Conservation (phyloP, 305 asterid genomes). For the Plantago rigida region DNA sequence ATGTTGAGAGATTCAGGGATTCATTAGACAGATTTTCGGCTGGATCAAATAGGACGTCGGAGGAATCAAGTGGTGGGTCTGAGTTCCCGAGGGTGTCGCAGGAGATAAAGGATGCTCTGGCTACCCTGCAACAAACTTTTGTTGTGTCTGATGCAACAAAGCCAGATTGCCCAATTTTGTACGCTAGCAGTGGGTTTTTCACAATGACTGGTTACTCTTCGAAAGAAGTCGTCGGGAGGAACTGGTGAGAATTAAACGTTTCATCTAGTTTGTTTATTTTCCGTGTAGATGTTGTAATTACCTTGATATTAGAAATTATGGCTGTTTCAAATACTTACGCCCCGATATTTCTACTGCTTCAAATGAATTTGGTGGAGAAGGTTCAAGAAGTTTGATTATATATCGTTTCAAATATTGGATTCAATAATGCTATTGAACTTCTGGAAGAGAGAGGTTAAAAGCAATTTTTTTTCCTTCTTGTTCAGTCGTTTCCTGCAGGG, state of each 20-base stretch:
- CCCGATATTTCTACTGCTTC: neutral
- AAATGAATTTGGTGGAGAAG: neutral
- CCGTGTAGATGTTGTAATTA: neutral
- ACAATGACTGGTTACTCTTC: slow-evolving; percentile 81
- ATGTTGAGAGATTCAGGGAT: slow-evolving; percentile 42
- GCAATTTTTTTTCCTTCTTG: slow-evolving; percentile 29
- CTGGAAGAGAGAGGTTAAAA: slow-evolving; percentile 12
- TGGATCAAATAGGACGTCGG: slow-evolving; percentile 50
- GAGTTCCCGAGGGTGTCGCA: slow-evolving; percentile 74
- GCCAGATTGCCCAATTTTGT: slow-evolving; percentile 84
- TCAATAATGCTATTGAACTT: neutral
- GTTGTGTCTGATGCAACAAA: slow-evolving; percentile 95
- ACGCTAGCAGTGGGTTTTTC: slow-evolving; percentile 91
- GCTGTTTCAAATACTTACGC: slow-evolving; percentile 4
- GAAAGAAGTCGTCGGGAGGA: slow-evolving; percentile 69
- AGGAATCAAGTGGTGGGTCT: slow-evolving; percentile 39
- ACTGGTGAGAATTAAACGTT: slow-evolving; percentile 52
- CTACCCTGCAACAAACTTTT: slow-evolving; percentile 80
- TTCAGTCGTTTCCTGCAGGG: slow-evolving; percentile 99
- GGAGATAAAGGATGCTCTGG: slow-evolving; percentile 84
- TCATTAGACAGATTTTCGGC: slow-evolving; percentile 40
- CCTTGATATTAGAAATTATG: neutral
- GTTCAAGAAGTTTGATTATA: too few relatives aligned
- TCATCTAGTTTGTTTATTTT: slow-evolving; percentile 2
- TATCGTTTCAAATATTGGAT: neutral